A percentile compares a stretch with the other conserved stretches of the same genome.
These are phyloP conservation scores for Calonectria hawksworthii DNA, from an alignment of 2,329 filamentous ascomycete species.

Conservation along the genomic window DNA sequence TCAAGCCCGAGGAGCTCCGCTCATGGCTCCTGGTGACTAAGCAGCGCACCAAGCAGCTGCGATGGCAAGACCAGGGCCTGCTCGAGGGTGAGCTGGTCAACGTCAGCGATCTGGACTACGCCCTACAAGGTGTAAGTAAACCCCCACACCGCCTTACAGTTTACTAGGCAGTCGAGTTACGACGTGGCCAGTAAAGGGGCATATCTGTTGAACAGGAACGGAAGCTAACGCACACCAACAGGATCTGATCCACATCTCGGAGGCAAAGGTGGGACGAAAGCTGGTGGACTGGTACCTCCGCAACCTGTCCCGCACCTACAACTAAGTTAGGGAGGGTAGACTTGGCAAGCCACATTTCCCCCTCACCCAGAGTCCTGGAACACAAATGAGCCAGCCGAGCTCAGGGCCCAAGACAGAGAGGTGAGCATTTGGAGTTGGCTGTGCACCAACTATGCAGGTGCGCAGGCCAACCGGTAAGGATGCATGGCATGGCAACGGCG, in stretches of 20 bases:
- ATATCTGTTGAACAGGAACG: background rate
- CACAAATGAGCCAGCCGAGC: slow-evolving; percentile 21
- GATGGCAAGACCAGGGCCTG: slow-evolving; percentile 90
- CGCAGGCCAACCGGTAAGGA: slow-evolving; percentile 51
- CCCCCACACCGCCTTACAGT: slow-evolving; percentile 5
- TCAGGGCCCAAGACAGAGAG: slow-evolving; percentile 36
- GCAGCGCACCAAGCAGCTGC: slow-evolving; percentile 96
- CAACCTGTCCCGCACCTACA: slow-evolving; percentile 96
- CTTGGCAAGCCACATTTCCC: slow-evolving; percentile 44
- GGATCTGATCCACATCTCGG: slow-evolving; percentile 98
- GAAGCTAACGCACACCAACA: slow-evolving; percentile 53
- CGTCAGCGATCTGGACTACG: slow-evolving; percentile 96
- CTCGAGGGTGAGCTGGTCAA: slow-evolving; percentile 94
- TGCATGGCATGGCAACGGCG: slow-evolving; percentile 59
- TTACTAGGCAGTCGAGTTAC: slow-evolving; percentile 24
- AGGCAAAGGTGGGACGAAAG: slow-evolving; percentile 97
- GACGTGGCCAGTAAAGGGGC: slow-evolving; percentile 30
- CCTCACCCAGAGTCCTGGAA: slow-evolving; percentile 33
- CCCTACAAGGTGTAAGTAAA: slow-evolving; percentile 86
- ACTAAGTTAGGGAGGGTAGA: slow-evolving; percentile 48
- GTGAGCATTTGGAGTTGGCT: slow-evolving; percentile 42
- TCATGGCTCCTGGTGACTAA: slow-evolving; percentile 97
- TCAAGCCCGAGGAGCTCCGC: slow-evolving; percentile 95
- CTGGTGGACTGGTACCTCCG: slow-evolving; percentile 99
- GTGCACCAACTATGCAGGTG: slow-evolving; percentile 37